Evolutionary conservation across 1,284 basidiomycete species (phyloP), one percentile per base, ranked within the genome.

Genomic region (Porodaedalea pini): DNA sequence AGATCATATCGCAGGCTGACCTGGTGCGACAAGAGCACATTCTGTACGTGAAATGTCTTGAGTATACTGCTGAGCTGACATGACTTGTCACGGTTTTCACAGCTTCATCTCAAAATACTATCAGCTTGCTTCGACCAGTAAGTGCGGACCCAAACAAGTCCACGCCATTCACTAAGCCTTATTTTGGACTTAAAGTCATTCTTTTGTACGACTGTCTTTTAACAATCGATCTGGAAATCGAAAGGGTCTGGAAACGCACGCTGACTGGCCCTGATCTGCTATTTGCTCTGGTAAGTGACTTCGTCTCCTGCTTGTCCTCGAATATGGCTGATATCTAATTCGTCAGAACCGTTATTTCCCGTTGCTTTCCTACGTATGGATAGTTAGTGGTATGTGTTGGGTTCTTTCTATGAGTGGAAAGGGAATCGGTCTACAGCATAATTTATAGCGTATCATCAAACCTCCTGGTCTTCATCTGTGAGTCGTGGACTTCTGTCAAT

Each of bases 181-280:
- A 8, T 47, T 31, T 13, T 15, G 6, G n/a, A 29, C 25, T 4
- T 27, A 27, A 15, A 50, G 54, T 51, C 13, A 54, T 65, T 5
- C 58, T 65, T 1, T n/a, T 62, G 11, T 65, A 63, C 40, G 64
- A 65, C 43, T 58, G 63, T 51, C 44, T 64, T 17, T 21, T 64
- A 10, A 65, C 63, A 10, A 48, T 65, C 13, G 48, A 49, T 23
- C 47, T 64, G 56, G 65, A 66, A 56, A 55, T 65, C 52, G 62
- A 58, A 23, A 50, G 41, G 29, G 48, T 63, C 3, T 63, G 62
- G 62, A 51, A 50, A 2, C 39, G 31, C 10, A 17, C 27, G 23
- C 34, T 58, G 5, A 36, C 41, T 17, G 4, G 17, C 7, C 19
- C 59, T 4, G 47, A 51, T 48, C 31, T 49, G 15, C 41, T 61